Evolutionary conservation across 2,329 filamentous ascomycete genomes (phyloP).

Genomic region (Keithomyces neogunnii): DNA sequence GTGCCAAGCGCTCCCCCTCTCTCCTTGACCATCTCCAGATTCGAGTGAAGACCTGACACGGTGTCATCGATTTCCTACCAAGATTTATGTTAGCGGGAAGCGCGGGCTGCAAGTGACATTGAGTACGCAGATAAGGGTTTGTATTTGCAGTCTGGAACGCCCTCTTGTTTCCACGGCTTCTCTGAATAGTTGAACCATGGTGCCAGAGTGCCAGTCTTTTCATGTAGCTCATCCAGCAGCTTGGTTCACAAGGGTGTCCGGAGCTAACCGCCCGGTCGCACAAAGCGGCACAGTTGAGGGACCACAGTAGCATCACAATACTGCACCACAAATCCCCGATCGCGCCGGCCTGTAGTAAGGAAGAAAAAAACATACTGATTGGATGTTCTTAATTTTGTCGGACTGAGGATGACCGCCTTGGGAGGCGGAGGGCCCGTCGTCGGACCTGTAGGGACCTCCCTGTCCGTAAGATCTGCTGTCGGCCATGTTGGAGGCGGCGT

Average conservation of each 20-base stretch:
- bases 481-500: slow-evolving; percentile 4
- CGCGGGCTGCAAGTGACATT: neutral
- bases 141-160: no score
- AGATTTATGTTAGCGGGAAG: slow-evolving; percentile 11
- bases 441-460: slow-evolving; percentile 6
- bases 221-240: no score
- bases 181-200: no score
- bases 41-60: slow-evolving; percentile 90
- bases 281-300: neutral
- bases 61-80: slow-evolving; percentile 92
- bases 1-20: slow-evolving; percentile 84
- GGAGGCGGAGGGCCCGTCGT: slow-evolving; percentile 4
- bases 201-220: no score
- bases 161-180: no score
- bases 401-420: neutral
- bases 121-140: no score
- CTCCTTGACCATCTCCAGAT: slow-evolving; percentile 93
- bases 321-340: no score
- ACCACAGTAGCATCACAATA: no score
- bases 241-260: no score
- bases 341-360: neutral
- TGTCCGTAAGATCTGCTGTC: slow-evolving; percentile 6
- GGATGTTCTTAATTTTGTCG: slow-evolving; percentile 5
- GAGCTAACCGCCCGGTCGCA: neutral
- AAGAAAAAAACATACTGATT: slow-evolving; percentile 3